These are phyloP conservation scores for Globisporangium paroecandrum DNA, from an alignment of 352 stramenopile genomes.

Conservation along the genomic window DNA sequence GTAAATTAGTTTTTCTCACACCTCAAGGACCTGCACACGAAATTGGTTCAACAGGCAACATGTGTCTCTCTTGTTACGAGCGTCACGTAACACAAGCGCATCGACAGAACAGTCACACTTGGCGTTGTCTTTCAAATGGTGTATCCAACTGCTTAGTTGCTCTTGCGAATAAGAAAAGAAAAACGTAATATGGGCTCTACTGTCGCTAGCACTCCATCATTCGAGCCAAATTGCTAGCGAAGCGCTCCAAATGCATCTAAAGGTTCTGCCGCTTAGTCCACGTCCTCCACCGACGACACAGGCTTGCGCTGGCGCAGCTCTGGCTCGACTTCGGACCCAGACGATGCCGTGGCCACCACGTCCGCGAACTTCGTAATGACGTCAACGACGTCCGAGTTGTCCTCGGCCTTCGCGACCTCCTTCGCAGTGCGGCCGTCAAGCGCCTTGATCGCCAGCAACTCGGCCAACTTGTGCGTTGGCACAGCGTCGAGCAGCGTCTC, in stretches of 20 bases:
- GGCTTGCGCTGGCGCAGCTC: constrained; percentile 61
- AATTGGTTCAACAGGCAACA: too few species aligned
- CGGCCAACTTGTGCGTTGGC: constrained; percentile 26
- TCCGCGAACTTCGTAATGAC: constrained; percentile 45
- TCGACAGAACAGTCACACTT: neutral
- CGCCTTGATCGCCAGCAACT: constrained; percentile 50
- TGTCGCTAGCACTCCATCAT: neutral
- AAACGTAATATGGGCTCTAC: constrained; percentile 2
- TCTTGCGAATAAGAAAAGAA: constrained; percentile 3
- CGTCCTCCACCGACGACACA: constrained; percentile 62
- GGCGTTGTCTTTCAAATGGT: neutral
- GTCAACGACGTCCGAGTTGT: constrained; percentile 66
- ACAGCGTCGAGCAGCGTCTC: constrained; percentile 50
- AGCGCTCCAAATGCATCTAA: constrained; percentile 13
- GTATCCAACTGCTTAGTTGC: neutral
- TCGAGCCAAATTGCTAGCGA: neutral
- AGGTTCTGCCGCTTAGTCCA: constrained; percentile 42
- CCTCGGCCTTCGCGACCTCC: constrained; percentile 64
- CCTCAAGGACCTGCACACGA: too few species aligned
- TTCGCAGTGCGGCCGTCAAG: constrained; percentile 61
- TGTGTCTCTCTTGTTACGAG: neutral
- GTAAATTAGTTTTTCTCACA: too few species aligned
- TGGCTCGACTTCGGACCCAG: constrained; percentile 15
- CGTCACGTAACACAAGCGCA: neutral
- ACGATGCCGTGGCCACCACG: constrained; percentile 2